Evolutionary conservation across 306 rosid genomes (phyloP), one percentile per base, ranked within the genome.

Genomic region (Pueraria montana): DNA sequence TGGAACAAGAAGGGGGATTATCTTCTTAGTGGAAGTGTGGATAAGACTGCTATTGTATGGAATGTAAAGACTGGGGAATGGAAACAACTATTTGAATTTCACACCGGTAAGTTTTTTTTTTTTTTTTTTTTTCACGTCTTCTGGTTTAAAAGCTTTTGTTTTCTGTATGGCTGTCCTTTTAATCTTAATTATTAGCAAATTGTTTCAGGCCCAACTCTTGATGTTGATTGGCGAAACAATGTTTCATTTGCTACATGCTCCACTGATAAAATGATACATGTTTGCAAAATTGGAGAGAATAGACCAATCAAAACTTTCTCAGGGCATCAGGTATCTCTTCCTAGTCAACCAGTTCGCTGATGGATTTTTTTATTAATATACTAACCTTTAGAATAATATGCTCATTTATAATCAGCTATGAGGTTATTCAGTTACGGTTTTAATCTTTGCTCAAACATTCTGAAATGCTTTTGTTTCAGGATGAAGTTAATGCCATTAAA

Each of bases 1-100:
- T 90, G 94, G 94, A 90, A 90, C 76, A 88, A 84, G 86, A 89
- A 90, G 66, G 92, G 94, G n/a, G 92, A 90, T 85, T 90, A 90
- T 87, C 94, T 90, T 90, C 89, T 90, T 55, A 90, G 88, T 78
- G 94, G 94, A 76, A 90, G 92, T 24, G 89, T 87, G 70, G 92
- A 90, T 79, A 87, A 73, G 80, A 88, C 94, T 36, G 94, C 92
- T 38, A 88, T 90, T 78, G 92, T 90, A n/a, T 90, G 94, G 94
- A 90, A 90, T 74, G 53, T 83, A 45, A 90, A 81, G 83, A 85
- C 89, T 38, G 92, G 86, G 59, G 94, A 88, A 66, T 90, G 94
- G 88, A 90, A 87, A 82, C 94, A 90, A 74, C 94, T 87, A 79
- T 90, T 90, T 81, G 94, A 90, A 72, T 90, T 87, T 87, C 94